These are phyloP conservation scores for Choanephora cucurbitarum DNA, from an alignment of 371 early-diverging fungal species.

Conservation along the genomic window DNA sequence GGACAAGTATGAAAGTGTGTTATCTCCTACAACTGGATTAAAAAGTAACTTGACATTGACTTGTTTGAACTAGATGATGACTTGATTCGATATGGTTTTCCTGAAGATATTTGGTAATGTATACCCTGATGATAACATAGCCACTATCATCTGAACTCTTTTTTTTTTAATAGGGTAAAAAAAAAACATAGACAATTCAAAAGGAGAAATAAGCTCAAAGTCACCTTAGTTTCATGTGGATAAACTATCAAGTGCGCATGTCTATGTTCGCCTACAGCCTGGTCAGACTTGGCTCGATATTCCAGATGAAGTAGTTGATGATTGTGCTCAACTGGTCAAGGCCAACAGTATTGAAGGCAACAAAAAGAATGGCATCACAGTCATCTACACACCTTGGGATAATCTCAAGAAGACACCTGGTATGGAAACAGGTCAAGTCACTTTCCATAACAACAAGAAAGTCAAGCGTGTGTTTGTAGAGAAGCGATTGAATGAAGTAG, in stretches of 20 bases:
- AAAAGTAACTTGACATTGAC: too few species aligned
- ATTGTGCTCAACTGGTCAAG: slow-evolving; percentile 93
- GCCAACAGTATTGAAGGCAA: slow-evolving; percentile 81
- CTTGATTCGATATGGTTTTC: slow-evolving; percentile 92
- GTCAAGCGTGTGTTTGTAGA: slow-evolving; percentile 82
- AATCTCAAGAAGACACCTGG: slow-evolving; percentile 91
- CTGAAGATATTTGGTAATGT: slow-evolving; percentile 87
- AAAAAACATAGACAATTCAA: too few species aligned
- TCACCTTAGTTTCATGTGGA: slow-evolving; percentile 97
- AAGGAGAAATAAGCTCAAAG: too few species aligned
- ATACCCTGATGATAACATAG: too few species aligned
- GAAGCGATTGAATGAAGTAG: slow-evolving; percentile 78
- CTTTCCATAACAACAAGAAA: slow-evolving; percentile 79
- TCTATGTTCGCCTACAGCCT: slow-evolving; percentile 81
- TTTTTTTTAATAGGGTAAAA: not conserved
- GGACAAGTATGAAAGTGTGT: slow-evolving; percentile 97
- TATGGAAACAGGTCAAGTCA: slow-evolving; percentile 96
- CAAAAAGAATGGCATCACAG: slow-evolving; percentile 76
- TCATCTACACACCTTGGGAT: slow-evolving; percentile 95
- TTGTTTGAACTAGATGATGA: slow-evolving; percentile 97
- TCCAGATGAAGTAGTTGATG: slow-evolving; percentile 71
- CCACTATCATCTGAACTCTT: not conserved
- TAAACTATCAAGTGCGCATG: slow-evolving; percentile 96
- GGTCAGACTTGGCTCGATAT: slow-evolving; percentile 85
- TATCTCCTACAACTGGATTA: too few species aligned